Base-by-base conservation (phyloP, 805 yeast species). In the Lipomyces spencermartinsiae region DNA sequence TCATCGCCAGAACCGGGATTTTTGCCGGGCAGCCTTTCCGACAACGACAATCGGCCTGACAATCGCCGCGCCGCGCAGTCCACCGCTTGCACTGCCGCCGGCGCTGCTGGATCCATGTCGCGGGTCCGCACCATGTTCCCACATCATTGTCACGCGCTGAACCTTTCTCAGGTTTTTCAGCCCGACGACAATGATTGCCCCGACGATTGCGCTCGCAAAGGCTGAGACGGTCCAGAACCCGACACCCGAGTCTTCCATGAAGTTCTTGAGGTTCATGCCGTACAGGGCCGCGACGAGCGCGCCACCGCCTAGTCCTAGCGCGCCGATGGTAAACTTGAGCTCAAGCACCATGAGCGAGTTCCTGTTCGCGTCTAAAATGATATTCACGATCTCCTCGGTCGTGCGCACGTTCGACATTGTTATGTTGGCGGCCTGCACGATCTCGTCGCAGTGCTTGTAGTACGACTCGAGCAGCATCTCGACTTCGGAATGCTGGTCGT, bases 191-290 rank as follows among this genome's bases (percentile, higher is more conserved):
- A 92, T 85, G 10, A 93, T 80, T 6, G 80, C 71, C 0, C 83
- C 65, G 6, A 81, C 74, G 46, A 85, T 69, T 9, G 85, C 75
- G 1, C 87, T 80, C 0, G 89, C 80, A 1, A 82, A 68, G 0
- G 82, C 80, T 1, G 77, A 69, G 5, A 89, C 84, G 0, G 87
- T 76, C 2, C 77, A 76, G 76, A 92, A 91, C 39, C 97, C 97
- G 71, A 84, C 83, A 64, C 85, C 84, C 1, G 87, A 81, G 65
- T 93, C 97, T 77, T 95, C 99, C 29, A 95, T 88, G 76, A 91
- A 93, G 79, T 94, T 95, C 75, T 90, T 92, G 77, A 95, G 81
- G 78, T 95, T 95, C 99, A 95, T 95, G 46, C 99, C 99, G 78
- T 93, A 95, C 10, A 92, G 81, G 0, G 97, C 90, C 1, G 97